These are phyloP conservation scores for Lactuca sativa DNA, from an alignment of 129 eudicot species.

Conservation along the genomic window DNA sequence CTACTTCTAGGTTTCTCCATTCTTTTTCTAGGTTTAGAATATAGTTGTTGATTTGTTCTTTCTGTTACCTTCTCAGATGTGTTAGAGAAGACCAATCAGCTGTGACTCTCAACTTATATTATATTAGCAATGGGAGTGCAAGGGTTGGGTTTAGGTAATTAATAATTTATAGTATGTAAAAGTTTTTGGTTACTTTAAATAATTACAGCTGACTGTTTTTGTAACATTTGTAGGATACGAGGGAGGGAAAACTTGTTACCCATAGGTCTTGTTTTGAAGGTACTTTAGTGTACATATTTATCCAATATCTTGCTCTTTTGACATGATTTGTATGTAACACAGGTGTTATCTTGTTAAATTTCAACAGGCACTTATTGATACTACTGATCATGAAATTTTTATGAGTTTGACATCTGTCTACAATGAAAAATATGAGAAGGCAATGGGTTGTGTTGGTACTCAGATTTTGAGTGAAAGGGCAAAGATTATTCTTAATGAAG, in stretches of 20 bases:
- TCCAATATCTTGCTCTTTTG: neutral
- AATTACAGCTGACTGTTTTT: neutral
- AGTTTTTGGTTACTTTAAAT: neutral
- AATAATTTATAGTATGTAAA: neutral
- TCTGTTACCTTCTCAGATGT: conserved; percentile 51
- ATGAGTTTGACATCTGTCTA: conserved; percentile 74
- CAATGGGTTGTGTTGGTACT: conserved; percentile 88
- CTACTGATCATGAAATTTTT: conserved; percentile 82
- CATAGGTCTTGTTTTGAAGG: conserved; percentile 88
- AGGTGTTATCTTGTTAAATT: conserved; percentile 6
- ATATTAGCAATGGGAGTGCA: conserved; percentile 91
- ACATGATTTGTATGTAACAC: neutral
- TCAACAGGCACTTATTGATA: conserved; percentile 71
- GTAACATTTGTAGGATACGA: conserved; percentile 58
- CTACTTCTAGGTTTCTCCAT: neutral
- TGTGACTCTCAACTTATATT: conserved; percentile 74
- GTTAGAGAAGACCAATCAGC: conserved; percentile 95
- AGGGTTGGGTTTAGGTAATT: conserved; percentile 95
- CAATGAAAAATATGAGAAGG: conserved; percentile 60
- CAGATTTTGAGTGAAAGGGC: conserved; percentile 93
- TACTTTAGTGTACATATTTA: conserved; percentile 6
- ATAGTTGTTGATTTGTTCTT: conserved; percentile 9
- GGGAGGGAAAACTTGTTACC: conserved; percentile 95
- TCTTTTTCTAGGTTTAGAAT: neutral
- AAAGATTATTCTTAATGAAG: conserved; percentile 82